A percentile compares a stretch with the other conserved stretches of the same genome.
These are phyloP conservation scores for Vitis vinifera DNA, from an alignment of 164 flowering plant genomes.

Conservation along the genomic window DNA sequence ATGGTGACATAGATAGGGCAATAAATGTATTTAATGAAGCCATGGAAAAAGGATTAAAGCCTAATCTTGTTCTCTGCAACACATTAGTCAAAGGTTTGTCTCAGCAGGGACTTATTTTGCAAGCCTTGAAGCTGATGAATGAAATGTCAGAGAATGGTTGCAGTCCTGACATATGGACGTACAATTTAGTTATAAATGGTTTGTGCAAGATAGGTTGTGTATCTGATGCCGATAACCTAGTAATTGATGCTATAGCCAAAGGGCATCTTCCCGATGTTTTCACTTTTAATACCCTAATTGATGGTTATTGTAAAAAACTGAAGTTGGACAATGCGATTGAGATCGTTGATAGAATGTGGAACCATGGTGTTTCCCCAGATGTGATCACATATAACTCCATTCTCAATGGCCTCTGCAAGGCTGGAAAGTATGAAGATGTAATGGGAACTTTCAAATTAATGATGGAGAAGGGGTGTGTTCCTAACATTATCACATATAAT, in stretches of 20 bases:
- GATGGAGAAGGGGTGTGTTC: conserved; percentile 60
- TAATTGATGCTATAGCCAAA: conserved; percentile 59
- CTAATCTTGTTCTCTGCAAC: conserved; percentile 60
- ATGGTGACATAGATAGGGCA: conserved; percentile 69
- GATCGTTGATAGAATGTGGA: conserved; percentile 64
- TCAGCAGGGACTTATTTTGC: conserved; percentile 62
- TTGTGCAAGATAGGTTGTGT: conserved; percentile 84
- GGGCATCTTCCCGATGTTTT: conserved; percentile 81
- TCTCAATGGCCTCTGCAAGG: conserved; percentile 87
- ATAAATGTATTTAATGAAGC: conserved; percentile 56
- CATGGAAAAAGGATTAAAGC: conserved; percentile 54
- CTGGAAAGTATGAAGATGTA: conserved; percentile 60
- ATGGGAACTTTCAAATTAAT: conserved; percentile 63
- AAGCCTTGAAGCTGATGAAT: conserved; percentile 74
- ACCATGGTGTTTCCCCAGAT: conserved; percentile 69
- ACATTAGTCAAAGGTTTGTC: conserved; percentile 73
- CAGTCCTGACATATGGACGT: conserved; percentile 77
- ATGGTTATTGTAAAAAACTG: conserved; percentile 73
- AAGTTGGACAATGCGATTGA: conserved; percentile 64
- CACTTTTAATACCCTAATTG: conserved; percentile 81
- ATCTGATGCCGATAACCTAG: conserved; percentile 56
- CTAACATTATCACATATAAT: conserved; percentile 75
- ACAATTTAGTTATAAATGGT: conserved; percentile 76
- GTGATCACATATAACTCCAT: conserved; percentile 75
- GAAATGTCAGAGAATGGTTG: conserved; percentile 71